Conservation (phyloP, 139 green algal species). For the Pseudopediastrum boryanum region DNA sequence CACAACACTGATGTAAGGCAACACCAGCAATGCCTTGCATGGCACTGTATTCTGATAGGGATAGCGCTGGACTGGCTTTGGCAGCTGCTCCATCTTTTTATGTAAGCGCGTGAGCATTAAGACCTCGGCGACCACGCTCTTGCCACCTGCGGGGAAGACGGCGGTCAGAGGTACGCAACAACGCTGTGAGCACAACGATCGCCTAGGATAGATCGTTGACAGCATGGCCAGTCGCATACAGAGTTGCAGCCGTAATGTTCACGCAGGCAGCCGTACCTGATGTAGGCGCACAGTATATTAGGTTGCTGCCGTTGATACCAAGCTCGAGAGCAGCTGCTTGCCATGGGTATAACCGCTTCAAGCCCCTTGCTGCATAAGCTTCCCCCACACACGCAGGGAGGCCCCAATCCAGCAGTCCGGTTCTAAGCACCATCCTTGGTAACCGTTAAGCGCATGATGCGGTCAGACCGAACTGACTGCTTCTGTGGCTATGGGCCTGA, state of each 20-base stretch:
- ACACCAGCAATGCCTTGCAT: constrained; percentile 41
- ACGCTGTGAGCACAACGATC: neutral
- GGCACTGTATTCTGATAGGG: neutral
- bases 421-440: no score
- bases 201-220: neutral
- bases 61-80: neutral
- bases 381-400: constrained; percentile 7
- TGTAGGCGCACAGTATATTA: constrained; percentile 86
- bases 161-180: neutral
- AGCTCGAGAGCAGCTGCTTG: constrained; percentile 68
- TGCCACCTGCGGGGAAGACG: constrained; percentile 48
- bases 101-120: constrained; percentile 65
- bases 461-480: no score
- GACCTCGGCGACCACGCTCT: constrained; percentile 81
- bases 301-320: constrained; percentile 72
- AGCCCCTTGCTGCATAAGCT: constrained; percentile 13
- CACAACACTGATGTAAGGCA: constrained; percentile 80
- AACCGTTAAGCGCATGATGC: no score
- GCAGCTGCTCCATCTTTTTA: constrained; percentile 22
- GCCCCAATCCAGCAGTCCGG: no score
- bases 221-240: neutral
- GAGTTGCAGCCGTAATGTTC: neutral
- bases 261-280: constrained; percentile 44
- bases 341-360: constrained; percentile 33
- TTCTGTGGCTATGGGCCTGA: no score